phyloP scores from a whole-genome alignment of 1,139 yeast genomes.

The Hansenula anomala region DNA sequence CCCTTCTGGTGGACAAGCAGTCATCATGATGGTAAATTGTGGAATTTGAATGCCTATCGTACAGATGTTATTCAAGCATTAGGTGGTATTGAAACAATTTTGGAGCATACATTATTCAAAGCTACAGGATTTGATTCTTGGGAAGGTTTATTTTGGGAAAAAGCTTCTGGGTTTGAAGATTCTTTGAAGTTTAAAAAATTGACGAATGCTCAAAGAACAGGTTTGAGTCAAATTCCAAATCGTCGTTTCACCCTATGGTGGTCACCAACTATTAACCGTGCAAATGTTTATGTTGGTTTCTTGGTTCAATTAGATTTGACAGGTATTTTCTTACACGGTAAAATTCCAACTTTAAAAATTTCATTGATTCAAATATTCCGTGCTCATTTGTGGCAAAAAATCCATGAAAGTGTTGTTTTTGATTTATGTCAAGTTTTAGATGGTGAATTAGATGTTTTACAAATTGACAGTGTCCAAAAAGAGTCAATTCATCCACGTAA shows the following conservation, averaged over 20 bases:
- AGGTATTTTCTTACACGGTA: conserved; percentile 95
- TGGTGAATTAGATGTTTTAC: conserved; percentile 77
- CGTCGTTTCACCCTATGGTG: conserved; percentile 98
- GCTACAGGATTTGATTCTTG: conserved; percentile 98
- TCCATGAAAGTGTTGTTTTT: conserved; percentile 92
- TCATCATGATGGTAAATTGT: conserved; percentile 91
- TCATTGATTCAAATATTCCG: conserved; percentile 94
- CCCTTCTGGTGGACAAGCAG: conserved; percentile 97
- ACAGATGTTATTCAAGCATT: conserved; percentile 96
- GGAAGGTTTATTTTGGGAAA: conserved; percentile 99
- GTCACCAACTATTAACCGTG: conserved; percentile 98
- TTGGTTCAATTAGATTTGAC: conserved; percentile 94
- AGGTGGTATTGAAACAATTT: conserved; percentile 94
- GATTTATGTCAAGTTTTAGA: conserved; percentile 92
- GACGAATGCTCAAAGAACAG: conserved; percentile 97
- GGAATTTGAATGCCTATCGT: conserved; percentile 91
- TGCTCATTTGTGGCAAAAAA: conserved; percentile 98
- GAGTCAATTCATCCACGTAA: conserved; percentile 96
- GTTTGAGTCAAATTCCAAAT: conserved; percentile 95
- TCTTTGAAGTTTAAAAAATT: conserved; percentile 89
- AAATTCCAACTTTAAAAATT: conserved; percentile 93
- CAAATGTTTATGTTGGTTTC: conserved; percentile 97
- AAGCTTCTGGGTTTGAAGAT: conserved; percentile 95
- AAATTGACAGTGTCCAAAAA: conserved; percentile 82
- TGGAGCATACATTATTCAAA: conserved; percentile 91